Base-by-base conservation (phyloP, 1,139 yeast genomes). In the Taphrina flavorubra region DNA sequence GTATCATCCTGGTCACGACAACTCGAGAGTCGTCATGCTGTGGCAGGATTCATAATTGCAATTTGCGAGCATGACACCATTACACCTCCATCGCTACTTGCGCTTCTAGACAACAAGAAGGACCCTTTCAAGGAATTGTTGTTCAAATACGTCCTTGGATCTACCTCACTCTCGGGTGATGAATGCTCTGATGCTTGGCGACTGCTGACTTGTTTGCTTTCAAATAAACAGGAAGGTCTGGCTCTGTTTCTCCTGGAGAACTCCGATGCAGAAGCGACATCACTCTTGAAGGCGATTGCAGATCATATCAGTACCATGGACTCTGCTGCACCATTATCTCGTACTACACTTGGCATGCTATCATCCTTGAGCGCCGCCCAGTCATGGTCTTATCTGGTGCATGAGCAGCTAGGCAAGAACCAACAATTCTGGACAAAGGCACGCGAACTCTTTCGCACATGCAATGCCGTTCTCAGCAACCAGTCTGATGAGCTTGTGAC, bases 171-270 rank as follows among this genome's bases (percentile, higher is more conserved):
- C 72, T 85, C 92, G 71, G 84, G 94, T n/a, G 83, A 92, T 0
- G 87, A 90, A 6, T 83, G 90, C 82, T 85, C 84, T 72, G 87
- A 90, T 8, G 85, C 87, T 70, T 97, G 94, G 78, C 96, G 98
- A 0, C 79, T 92, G 40, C 84, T 96, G 0, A 89, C 90, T 64
- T 81, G 90, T 58, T 85, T 94, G 71, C 81, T 91, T 56, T 88
- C 90, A 63, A 97, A 96, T 0, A 80, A 85, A 70, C 88, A 87
- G 44, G 68, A 69, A 7, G 72, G 71, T 72, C 85, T 79, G 36
- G 76, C 80, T 53, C 81, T 76, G 59, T 72, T 78, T 71, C 55
- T 73, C 60, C 71, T 75, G 69, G 73, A 73, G 57, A 75, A 73
- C 67, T 71, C 68, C 34, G 57, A 57, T 51, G 73, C 71, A 18